Conservation (phyloP, 1,139 yeast species). For the Geotrichum klebahnii region DNA sequence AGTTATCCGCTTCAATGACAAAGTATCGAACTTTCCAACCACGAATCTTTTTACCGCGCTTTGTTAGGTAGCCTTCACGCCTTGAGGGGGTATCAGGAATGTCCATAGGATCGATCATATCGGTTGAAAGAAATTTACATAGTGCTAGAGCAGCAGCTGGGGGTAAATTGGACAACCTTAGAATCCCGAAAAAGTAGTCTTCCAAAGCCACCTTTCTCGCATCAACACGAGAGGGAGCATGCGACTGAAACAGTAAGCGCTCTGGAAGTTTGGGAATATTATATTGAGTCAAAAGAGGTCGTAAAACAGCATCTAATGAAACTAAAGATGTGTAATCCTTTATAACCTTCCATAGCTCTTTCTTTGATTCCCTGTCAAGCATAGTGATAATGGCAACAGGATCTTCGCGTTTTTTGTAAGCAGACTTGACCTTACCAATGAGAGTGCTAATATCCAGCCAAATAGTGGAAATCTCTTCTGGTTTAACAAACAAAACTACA, state of each 20-base stretch:
- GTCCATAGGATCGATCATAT: constrained; percentile 63
- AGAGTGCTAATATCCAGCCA: constrained; percentile 57
- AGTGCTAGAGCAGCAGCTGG: constrained; percentile 50
- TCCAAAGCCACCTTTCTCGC: constrained; percentile 53
- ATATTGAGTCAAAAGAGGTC: constrained; percentile 48
- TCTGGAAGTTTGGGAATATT: constrained; percentile 60
- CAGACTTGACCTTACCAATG: constrained; percentile 38
- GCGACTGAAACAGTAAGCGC: constrained; percentile 51
- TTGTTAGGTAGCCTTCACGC: constrained; percentile 66
- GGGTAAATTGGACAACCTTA: constrained; percentile 50
- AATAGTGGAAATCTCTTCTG: constrained; percentile 62
- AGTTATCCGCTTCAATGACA: constrained; percentile 58
- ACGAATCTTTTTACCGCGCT: constrained; percentile 58
- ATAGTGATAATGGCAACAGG: constrained; percentile 59
- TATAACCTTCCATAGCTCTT: constrained; percentile 68
- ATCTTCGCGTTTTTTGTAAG: constrained; percentile 45
- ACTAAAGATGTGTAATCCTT: constrained; percentile 56
- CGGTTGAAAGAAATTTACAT: constrained; percentile 65
- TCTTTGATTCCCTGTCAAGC: constrained; percentile 53
- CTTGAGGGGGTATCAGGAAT: constrained; percentile 54
- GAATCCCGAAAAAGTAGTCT: constrained; percentile 49
- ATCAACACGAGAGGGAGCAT: constrained; percentile 65
- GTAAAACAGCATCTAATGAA: constrained; percentile 55
- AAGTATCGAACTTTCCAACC: constrained; percentile 77
- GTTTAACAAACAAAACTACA: constrained; percentile 51